Percentiles rank a stretch among this genome's conserved stretches.
These are phyloP conservation scores for Podaxis pistillaris DNA, from an alignment of 768 basidiomycete genomes.

Conservation along the genomic window DNA sequence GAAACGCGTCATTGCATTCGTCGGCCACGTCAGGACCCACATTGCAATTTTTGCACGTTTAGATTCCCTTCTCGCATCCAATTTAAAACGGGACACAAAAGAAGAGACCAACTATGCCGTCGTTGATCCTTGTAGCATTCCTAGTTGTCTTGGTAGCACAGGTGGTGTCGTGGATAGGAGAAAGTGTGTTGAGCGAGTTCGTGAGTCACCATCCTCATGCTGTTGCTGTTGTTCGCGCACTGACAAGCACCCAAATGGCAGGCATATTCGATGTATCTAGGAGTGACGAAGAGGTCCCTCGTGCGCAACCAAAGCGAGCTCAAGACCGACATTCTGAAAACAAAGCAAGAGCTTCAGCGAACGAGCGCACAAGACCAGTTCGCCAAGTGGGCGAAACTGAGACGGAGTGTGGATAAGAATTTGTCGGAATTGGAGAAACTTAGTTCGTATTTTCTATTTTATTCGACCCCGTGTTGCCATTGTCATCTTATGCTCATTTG, in stretches of 20 bases:
- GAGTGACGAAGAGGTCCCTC: constrained; percentile 57
- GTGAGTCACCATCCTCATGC: constrained; percentile 44
- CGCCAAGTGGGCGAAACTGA: constrained; percentile 95
- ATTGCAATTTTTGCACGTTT: not conserved
- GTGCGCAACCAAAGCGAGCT: constrained; percentile 63
- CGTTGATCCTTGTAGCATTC: constrained; percentile 82
- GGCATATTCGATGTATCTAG: constrained; percentile 73
- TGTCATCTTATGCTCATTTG: not conserved
- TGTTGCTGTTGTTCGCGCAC: constrained; percentile 4
- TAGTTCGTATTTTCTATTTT: constrained; percentile 56
- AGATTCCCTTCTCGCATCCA: not conserved
- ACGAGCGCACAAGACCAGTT: constrained; percentile 98
- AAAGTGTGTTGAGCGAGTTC: constrained; percentile 76
- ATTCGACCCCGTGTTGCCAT: not conserved
- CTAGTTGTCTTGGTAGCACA: constrained; percentile 79
- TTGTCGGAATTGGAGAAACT: constrained; percentile 87
- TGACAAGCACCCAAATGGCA: constrained; percentile 25
- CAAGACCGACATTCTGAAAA: constrained; percentile 75
- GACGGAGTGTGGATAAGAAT: constrained; percentile 89
- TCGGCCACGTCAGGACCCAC: constrained; percentile 8
- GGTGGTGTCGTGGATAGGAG: constrained; percentile 85
- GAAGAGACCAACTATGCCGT: constrained; percentile 42
- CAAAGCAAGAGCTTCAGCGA: constrained; percentile 81
- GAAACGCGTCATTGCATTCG: not conserved
- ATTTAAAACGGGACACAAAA: not conserved